A percentile compares a stretch with the other conserved stretches of the same genome.
phyloP scores from a whole-genome alignment of 495 filamentous ascomycete species.

The Aeminium ludgeri region DNA sequence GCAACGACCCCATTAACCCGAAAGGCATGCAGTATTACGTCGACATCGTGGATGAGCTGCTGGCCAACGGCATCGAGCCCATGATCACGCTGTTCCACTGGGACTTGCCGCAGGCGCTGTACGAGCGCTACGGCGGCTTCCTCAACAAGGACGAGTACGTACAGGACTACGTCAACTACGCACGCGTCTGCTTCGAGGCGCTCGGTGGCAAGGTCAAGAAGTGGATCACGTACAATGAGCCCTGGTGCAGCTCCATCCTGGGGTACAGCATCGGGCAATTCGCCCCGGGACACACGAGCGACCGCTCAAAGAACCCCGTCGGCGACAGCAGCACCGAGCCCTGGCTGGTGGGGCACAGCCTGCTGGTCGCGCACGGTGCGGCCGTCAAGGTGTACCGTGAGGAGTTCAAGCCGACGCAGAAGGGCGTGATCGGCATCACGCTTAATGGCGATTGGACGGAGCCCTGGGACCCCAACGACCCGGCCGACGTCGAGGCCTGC shows the following conservation, averaged over 20 bases:
- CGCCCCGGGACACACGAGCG: conserved; percentile 21
- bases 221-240: conserved; percentile 31
- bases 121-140: conserved; percentile 23
- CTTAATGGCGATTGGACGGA: conserved; percentile 26
- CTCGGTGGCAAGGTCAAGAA: conserved; percentile 19
- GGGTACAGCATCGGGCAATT: conserved; percentile 18
- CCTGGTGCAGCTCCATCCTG: conserved; percentile 19
- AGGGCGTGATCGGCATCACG: conserved; percentile 24
- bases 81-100: conserved; percentile 23
- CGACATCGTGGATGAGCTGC: conserved; percentile 19
- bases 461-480: conserved; percentile 24
- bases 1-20: conserved; percentile 18
- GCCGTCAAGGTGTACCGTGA: conserved; percentile 52
- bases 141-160: conserved; percentile 14
- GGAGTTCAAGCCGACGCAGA: conserved; percentile 39
- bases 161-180: conserved; percentile 19
- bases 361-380: conserved; percentile 27
- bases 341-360: conserved; percentile 23
- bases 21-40: conserved; percentile 21
- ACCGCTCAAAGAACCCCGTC: conserved; percentile 22
- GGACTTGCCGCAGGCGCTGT: conserved; percentile 21
- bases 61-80: conserved; percentile 18
- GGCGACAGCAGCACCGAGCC: conserved; percentile 41
- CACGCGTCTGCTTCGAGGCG: conserved; percentile 19
- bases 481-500: conserved; percentile 40